Evolutionary conservation across 306 rosid species (phyloP), one percentile per base, ranked within the genome.

Genomic region (Rubus parviflorus): DNA sequence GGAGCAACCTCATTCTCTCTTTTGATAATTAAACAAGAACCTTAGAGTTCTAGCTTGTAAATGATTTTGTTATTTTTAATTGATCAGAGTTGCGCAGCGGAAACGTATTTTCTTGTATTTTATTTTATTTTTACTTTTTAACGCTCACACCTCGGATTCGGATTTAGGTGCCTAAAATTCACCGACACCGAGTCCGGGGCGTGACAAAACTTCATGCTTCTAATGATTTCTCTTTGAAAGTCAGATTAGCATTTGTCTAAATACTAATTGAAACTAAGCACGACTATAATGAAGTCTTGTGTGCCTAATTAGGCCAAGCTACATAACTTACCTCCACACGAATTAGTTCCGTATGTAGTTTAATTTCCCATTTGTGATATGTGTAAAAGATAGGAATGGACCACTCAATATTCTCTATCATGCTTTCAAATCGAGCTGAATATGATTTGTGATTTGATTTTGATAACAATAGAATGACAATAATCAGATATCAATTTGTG

Each of bases 141-240:
- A n/a, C n/a, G n/a, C n/a, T n/a, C n/a, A n/a, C n/a, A n/a, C n/a
- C n/a, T n/a, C n/a, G n/a, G n/a, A n/a, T n/a, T n/a, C n/a, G n/a
- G n/a, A n/a, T n/a, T n/a, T n/a, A n/a, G n/a, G n/a, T n/a, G n/a
- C n/a, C n/a, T n/a, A n/a, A n/a, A n/a, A n/a, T n/a, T n/a, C n/a
- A n/a, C n/a, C n/a, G n/a, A n/a, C n/a, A n/a, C n/a, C n/a, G n/a
- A n/a, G n/a, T n/a, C n/a, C n/a, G n/a, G n/a, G n/a, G n/a, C n/a
- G n/a, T n/a, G n/a, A n/a, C n/a, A n/a, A 1, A 30, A 30, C 35
- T 38, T 70, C 23, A 77, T 75, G 56, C 49, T 13, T 52, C 68
- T 70, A 37, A 72, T 84, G 75, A 82, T 80, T 68, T 84, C 75
- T 70, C 53, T 58, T 58, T 80, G 65, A 42, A 79, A 79, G 66